phyloP scores from a whole-genome alignment of 1,139 yeast species.

The Yamadazyma jaroonii region DNA sequence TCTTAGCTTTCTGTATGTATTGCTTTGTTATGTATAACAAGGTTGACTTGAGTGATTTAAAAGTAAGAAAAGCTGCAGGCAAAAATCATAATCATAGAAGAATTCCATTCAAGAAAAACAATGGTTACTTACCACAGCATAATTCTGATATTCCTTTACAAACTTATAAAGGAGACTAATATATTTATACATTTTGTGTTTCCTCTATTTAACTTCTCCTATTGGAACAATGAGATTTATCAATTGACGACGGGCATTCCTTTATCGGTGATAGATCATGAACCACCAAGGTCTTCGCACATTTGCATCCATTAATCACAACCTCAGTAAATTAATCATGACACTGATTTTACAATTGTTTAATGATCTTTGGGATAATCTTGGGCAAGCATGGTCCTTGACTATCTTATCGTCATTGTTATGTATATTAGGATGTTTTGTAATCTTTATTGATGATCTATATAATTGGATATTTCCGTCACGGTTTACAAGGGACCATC shows the following conservation, averaged over 20 bases:
- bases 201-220: background rate
- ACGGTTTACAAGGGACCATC: constrained; percentile 35
- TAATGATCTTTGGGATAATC: background rate
- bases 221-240: no score
- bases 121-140: constrained; percentile 31
- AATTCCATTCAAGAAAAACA: constrained; percentile 25
- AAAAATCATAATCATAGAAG: constrained; percentile 32
- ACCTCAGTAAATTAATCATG: background rate
- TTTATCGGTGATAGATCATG: no score
- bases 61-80: constrained; percentile 44
- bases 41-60: constrained; percentile 50
- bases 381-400: constrained; percentile 52
- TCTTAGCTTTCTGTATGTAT: constrained; percentile 62
- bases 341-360: background rate
- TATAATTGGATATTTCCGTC: constrained; percentile 41
- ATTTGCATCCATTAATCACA: background rate
- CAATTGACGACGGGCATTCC: background rate
- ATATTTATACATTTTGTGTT: constrained; percentile 1
- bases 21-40: constrained; percentile 55
- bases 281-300: constrained; percentile 3
- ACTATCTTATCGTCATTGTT: constrained; percentile 54
- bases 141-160: constrained; percentile 16
- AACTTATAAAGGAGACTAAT: constrained; percentile 12
- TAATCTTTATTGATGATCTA: constrained; percentile 51
- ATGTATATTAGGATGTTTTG: constrained; percentile 57